Base-by-base conservation (phyloP, 2,329 filamentous ascomycete genomes). In the Scortechinia acanthostroma region DNA sequence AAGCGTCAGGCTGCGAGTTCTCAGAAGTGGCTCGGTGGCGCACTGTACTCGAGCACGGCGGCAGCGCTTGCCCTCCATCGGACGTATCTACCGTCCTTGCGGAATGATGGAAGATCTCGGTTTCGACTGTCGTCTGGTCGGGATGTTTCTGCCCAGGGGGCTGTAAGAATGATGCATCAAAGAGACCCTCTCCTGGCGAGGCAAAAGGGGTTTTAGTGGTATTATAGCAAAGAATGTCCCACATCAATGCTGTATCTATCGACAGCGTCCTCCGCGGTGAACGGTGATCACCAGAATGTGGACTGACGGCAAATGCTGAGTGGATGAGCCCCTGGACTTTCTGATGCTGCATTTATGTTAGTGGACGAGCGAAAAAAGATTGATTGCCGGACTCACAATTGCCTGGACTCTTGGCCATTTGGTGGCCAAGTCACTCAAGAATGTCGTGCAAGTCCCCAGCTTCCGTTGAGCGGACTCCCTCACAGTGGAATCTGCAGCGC, bases 391-490 rank as follows among this genome's bases (percentile, higher is more conserved):
- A 56, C 66, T 35, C 56, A 74, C 71, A 57, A 75, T 53, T 22
- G 58, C 58, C 46, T 58, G 59, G 46, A 71, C 75, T 0, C 66
- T 69, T 14, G 67, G 57, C 1, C 71, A 74, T 44, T 64, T 69
- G 0, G 65, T 61, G 1, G 70, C 58, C 46, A 75, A 75, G 21
- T 60, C 62, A 49, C 73, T 70, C 20, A 75, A 47, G 48, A 75
- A 75, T 42, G 61, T 61, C 43, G 66, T 60, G 48, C 71, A 74
- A 47, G 74, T 74, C 1, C 67, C 64, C 57, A 74, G 71, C 47
- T 75, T 71, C 1, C 66, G 65, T 22, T 72, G 72, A 0, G 70
- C 73, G 53, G 74, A 74, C 52, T 70, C 65, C 48, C 72, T 74
- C 13, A 75, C 51, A 43, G 65, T 60, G 0, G 68, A 52, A 4